Conservation (phyloP, 2,329 filamentous ascomycete genomes). For the Phaeophleospora eucalypticola region DNA sequence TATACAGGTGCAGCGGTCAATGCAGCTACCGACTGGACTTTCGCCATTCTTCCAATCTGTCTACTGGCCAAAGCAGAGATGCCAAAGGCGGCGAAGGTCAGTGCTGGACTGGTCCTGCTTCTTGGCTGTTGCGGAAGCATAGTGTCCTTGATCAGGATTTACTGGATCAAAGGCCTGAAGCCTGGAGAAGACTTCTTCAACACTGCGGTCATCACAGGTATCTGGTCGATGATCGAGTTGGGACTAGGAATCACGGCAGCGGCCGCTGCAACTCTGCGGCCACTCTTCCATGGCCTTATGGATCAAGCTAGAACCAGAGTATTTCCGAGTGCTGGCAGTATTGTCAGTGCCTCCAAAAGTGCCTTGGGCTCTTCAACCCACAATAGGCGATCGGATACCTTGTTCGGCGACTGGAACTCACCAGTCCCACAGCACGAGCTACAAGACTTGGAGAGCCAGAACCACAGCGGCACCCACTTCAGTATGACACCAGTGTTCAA, state of each 20-base stretch:
- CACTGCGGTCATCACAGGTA: constrained; percentile 24
- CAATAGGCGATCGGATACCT: constrained; percentile 2
- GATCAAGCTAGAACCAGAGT: constrained; percentile 3
- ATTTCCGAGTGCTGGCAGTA: background rate
- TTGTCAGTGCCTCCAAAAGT: constrained; percentile 2
- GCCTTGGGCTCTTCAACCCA: constrained; percentile 7
- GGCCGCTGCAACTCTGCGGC: constrained; percentile 32
- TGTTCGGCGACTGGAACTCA: constrained; percentile 5
- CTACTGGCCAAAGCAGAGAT: constrained; percentile 41
- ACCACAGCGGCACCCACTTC: constrained; percentile 11
- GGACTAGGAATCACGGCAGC: constrained; percentile 35
- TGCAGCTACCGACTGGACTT: constrained; percentile 34
- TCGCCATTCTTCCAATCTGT: constrained; percentile 38
- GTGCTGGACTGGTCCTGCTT: constrained; percentile 38
- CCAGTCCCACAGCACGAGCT: background rate
- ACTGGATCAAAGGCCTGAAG: constrained; percentile 21
- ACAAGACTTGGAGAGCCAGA: constrained; percentile 5
- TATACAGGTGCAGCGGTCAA: constrained; percentile 32
- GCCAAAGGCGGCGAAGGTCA: constrained; percentile 38
- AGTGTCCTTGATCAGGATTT: constrained; percentile 24
- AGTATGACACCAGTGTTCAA: constrained; percentile 10
- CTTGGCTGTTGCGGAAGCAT: constrained; percentile 32
- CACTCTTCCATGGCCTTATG: constrained; percentile 27
- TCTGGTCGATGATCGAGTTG: constrained; percentile 34
- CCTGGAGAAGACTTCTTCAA: constrained; percentile 23